Percentiles rank a stretch among this genome's conserved stretches.
phyloP scores from a whole-genome alignment of 2,329 filamentous ascomycete genomes.

The Verticillium nonalfalfae region DNA sequence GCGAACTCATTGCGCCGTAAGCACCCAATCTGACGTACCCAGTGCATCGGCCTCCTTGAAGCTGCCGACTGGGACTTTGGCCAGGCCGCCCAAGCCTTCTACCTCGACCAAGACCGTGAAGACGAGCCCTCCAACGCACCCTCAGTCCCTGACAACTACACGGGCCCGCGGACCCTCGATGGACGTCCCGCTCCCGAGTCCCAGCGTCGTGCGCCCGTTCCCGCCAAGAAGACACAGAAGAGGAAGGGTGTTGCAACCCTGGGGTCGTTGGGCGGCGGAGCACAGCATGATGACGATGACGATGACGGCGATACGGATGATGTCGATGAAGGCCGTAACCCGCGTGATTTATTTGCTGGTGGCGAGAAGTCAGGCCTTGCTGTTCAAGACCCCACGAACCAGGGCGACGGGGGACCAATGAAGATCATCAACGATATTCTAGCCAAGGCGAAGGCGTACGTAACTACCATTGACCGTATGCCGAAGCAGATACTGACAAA shows the following conservation, averaged over 20 bases:
- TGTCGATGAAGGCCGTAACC: conserved; percentile 50
- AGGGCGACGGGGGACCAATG: conserved; percentile 37
- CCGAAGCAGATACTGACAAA: neutral
- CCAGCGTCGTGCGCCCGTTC: conserved; percentile 1
- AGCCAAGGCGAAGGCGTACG: conserved; percentile 56
- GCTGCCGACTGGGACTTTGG: conserved; percentile 62
- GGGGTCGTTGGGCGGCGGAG: conserved; percentile 42
- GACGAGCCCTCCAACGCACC: conserved; percentile 26
- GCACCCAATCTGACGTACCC: conserved; percentile 3
- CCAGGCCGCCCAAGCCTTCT: conserved; percentile 57
- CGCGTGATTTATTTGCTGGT: conserved; percentile 70
- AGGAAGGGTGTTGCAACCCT: conserved; percentile 56
- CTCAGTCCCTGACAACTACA: conserved; percentile 37
- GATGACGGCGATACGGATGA: conserved; percentile 50
- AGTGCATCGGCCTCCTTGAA: conserved; percentile 64
- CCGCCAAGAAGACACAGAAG: conserved; percentile 38
- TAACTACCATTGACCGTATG: conserved; percentile 1
- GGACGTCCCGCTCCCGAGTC: conserved; percentile 49
- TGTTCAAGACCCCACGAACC: conserved; percentile 53
- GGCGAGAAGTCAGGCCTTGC: conserved; percentile 76
- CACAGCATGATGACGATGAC: conserved; percentile 54
- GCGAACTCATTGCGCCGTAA: neutral
- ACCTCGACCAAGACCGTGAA: conserved; percentile 47
- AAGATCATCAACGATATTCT: conserved; percentile 58
- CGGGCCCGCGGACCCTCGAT: conserved; percentile 56